Evolutionary conservation across 176 grass and related monocot species (phyloP).

Genomic region (Puccinellia tenuiflora): DNA sequence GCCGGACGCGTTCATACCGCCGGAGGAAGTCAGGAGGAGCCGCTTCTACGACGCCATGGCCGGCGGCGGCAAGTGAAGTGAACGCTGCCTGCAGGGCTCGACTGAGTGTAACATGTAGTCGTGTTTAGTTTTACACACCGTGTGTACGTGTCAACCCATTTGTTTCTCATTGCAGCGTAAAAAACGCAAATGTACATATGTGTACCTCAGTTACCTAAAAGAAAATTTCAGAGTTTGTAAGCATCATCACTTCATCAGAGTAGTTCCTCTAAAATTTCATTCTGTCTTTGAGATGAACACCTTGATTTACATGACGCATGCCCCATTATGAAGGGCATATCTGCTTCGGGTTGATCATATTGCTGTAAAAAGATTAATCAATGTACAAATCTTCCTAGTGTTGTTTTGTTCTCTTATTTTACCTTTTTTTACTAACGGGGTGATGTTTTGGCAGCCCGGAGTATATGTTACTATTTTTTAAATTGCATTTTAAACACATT

Average conservation of each 20-base stretch:
- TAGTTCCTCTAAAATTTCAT: not conserved
- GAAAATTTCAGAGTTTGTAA: not conserved
- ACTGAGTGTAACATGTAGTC: slow-evolving; percentile 13
- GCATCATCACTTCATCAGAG: not conserved
- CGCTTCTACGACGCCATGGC: slow-evolving; percentile 50
- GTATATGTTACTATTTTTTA: too few species aligned
- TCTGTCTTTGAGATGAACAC: not conserved
- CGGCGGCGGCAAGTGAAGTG: slow-evolving; percentile 33
- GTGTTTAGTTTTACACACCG: slow-evolving; percentile 7
- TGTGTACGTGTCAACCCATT: not conserved
- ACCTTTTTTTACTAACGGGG: too few species aligned
- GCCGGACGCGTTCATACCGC: slow-evolving; percentile 80
- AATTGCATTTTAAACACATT: too few species aligned
- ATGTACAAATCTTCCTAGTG: too few species aligned
- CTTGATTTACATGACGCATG: not conserved
- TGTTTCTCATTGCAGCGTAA: not conserved
- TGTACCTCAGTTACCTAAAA: slow-evolving; percentile 7
- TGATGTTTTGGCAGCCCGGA: too few species aligned
- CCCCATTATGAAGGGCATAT: too few species aligned
- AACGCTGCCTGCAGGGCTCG: not conserved
- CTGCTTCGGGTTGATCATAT: too few species aligned
- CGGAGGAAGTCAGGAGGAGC: slow-evolving; percentile 79
- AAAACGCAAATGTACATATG: slow-evolving; percentile 34
- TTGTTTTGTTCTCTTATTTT: too few species aligned
- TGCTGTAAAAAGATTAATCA: not conserved